These are phyloP conservation scores for Russula dissimulans DNA, from an alignment of 768 basidiomycete genomes.

Conservation along the genomic window DNA sequence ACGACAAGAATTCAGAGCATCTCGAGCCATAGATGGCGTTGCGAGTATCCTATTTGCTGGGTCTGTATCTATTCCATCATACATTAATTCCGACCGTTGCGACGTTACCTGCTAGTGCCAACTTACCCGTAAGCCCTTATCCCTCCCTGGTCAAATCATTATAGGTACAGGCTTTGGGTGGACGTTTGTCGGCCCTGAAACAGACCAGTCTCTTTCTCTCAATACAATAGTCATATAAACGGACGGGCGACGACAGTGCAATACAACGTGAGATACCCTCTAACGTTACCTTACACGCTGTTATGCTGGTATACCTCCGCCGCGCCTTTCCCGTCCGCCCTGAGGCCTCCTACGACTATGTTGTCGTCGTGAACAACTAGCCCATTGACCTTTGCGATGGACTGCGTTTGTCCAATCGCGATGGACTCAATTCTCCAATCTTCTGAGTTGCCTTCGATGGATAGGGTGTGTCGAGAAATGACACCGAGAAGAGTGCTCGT, in stretches of 20 bases:
- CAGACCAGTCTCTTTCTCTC: too few relatives aligned
- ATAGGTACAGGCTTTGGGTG: too few relatives aligned
- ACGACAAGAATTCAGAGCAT: conserved; percentile 30
- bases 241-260: not conserved
- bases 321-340: conserved; percentile 45
- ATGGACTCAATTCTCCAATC: conserved; percentile 34
- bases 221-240: not conserved
- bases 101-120: not conserved
- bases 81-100: not conserved
- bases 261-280: not conserved
- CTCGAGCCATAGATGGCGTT: not conserved
- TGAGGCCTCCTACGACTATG: conserved; percentile 55
- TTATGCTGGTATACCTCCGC: conserved; percentile 26
- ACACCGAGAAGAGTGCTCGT: conserved; percentile 56
- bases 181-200: too few relatives aligned
- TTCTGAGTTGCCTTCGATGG: conserved; percentile 30
- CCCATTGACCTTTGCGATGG: conserved; percentile 57
- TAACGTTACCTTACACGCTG: not conserved
- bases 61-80: not conserved
- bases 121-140: not conserved
- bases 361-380: conserved; percentile 39
- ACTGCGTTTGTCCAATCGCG: conserved; percentile 38
- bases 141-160: too few relatives aligned
- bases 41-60: not conserved
- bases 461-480: conserved; percentile 41